Base-by-base conservation (phyloP, 2,329 filamentous ascomycete species). In the Sporothrix pseudoabietina region DNA sequence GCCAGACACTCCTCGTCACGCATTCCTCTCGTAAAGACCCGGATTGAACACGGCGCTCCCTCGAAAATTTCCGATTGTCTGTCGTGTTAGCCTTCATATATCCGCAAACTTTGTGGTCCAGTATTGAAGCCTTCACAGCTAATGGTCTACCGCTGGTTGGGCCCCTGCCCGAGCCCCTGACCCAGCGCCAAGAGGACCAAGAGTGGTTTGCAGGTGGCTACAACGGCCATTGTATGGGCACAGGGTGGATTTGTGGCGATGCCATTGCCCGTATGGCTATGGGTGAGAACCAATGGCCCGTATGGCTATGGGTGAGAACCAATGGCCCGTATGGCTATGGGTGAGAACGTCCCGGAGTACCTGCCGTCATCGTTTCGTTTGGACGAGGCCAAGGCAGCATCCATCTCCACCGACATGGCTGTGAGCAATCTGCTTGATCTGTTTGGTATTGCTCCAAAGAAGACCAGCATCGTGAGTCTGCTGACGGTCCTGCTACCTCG, bases 181-280 rank as follows among this genome's bases (percentile, higher is more conserved):
- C 49, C 49, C 6, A 5, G 49, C 49, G 49, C 19, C 16, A 54
- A 22, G 49, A 19, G 1, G 16, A 39, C 1, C 71, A 12, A n/a
- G 70, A 78, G 61, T 78, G 76, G 77, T 75, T 78, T 19, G 73
- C 75, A 0, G 76, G 74, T 0, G 76, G 77, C 0, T 78, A 75
- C n/a, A 74, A 77, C 5, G 75, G 75, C 1, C 76, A 77, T 39
- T 76, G 77, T 1, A 78, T 78, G 77, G 75, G 74, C 69, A 77
- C 77, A 14, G 74, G 76, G 59, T 77, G 72, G 74, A 54, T 78
- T 1, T 72, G 66, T 3, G 76, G 74, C 35, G 74, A 76, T 69
- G 75, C 74, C 4, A n/a, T 70, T 55, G 71, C 49, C n/a, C 49
- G 49, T 4, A 54, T 68, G 44, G 35, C 26, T 9, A 74, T 74